Base-by-base conservation (phyloP, 768 basidiomycete genomes). In the Leccinum uliginosum region DNA sequence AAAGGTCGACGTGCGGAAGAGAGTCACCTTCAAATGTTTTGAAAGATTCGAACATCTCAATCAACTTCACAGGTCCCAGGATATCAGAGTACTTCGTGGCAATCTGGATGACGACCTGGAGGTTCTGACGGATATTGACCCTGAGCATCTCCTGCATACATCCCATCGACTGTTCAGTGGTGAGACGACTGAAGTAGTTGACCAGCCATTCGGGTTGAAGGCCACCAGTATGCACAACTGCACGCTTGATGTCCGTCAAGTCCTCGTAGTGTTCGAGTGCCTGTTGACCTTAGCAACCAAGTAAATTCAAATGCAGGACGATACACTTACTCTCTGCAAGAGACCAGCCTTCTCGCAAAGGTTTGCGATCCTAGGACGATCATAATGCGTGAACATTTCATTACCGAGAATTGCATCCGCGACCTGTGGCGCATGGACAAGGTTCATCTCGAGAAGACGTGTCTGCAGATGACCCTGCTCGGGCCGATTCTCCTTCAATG, bases 21-120 rank as follows among this genome's bases (percentile, higher is more conserved):
- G 10, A 27, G 38, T 47, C 38, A 84, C 94, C 97, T 71, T 99
- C 97, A 62, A 93, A 98, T 57, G 85, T 96, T 81, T 98, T 98
- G 84, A 92, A 97, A 44, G 86, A 83, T 73, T 99, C 96, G 59
- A 98, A 98, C 85, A 98, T 89, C 75, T 98, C 97, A 64, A 99
- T 98, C 53, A 99, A 79, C 73, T 95, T 96, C 73, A 97, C 87
- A 26, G 97, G 93, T 1, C 97, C 97, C 50, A 99, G 83, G 55
- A 99, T 89, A 64, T 98, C 97, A 7, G 95, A 98, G 74, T 98
- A 99, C 75, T 98, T 98, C 55, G 95, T 98, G 15, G 96, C 94
- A 63, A 98, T 92, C 74, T 98, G 95, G 55, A 98, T 89, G 50
- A 94, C 97, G 52, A 95, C 84, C 67, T 97, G 93, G 40, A 98